Evolutionary conservation across 2,329 filamentous ascomycete species (phyloP).

Genomic region (Amphichorda felina): DNA sequence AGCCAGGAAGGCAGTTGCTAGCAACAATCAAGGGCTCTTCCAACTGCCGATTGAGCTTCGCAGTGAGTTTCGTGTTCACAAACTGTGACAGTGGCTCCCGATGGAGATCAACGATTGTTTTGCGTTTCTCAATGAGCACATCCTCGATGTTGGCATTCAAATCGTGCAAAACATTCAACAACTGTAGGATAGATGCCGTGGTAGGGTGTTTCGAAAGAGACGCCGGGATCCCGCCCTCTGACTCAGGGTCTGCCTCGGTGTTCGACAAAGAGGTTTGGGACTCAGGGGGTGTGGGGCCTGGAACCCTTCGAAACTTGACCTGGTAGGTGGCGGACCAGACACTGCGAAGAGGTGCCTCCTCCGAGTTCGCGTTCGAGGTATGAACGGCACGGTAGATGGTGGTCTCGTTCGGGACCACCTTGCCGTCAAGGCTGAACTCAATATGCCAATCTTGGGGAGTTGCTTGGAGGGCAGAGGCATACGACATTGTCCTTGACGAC

Average conservation of each 20-base stretch:
- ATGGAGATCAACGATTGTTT: slow-evolving; percentile 57
- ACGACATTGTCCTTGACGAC: slow-evolving; percentile 61
- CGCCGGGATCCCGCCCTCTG: slow-evolving; percentile 53
- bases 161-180: slow-evolving; percentile 84
- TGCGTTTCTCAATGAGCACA: slow-evolving; percentile 63
- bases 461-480: slow-evolving; percentile 72
- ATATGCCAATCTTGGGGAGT: slow-evolving; percentile 93
- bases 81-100: slow-evolving; percentile 84
- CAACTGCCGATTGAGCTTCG: slow-evolving; percentile 91
- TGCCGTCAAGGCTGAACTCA: slow-evolving; percentile 80
- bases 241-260: slow-evolving; percentile 36
- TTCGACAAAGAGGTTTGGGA: slow-evolving; percentile 39
- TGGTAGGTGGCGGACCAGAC: slow-evolving; percentile 87
- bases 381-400: slow-evolving; percentile 95
- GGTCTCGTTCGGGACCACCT: slow-evolving; percentile 77
- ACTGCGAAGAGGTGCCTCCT: slow-evolving; percentile 60
- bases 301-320: slow-evolving; percentile 81
- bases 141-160: slow-evolving; percentile 91
- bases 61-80: slow-evolving; percentile 96
- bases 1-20: slow-evolving; percentile 88
- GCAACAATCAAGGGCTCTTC: slow-evolving; percentile 96
- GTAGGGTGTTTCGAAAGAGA: slow-evolving; percentile 75
- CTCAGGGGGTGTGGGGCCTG: slow-evolving; percentile 70
- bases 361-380: slow-evolving; percentile 34
- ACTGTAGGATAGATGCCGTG: slow-evolving; percentile 74